Evolutionary conservation across 805 yeast genomes (phyloP), one percentile per base, ranked within the genome.

Genomic region (Yarrowia sp.): DNA sequence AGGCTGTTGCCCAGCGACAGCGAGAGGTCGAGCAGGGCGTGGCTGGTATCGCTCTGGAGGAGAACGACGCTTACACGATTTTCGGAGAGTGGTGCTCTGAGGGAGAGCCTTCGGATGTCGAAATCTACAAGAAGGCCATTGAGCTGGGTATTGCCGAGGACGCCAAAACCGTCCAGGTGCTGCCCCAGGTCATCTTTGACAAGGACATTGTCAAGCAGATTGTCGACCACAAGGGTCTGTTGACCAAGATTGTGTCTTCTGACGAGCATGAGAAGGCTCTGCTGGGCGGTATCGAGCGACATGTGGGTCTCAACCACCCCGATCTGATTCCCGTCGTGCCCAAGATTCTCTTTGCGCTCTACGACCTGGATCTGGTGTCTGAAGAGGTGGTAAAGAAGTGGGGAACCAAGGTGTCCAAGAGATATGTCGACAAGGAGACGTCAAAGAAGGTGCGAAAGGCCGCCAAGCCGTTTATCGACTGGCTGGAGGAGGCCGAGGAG

Each of bases 371-470:
- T 70, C 78, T 95, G 66, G 79, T 90, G 57, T 84, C 90, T 58
- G 99, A 95, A 79, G 97, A 89, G 66, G 89, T 84, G 47, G 83
- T 91, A 60, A 75, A 82, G 71, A 83, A 84, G 55, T 95, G 97
- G 91, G 98, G 97, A 73, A 84, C 93, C 62, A 92, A 86, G 78
- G 92, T 90, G 57, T 89, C 96, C 63, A 92, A 92, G 81, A 92
- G 92, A 77, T 95, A 87, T 73, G 97, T 95, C 67, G 89, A 96
- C 67, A 95, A 93, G 80, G 96, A 91, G 53, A 82, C 86, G 38
- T 88, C 96, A 63, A 93, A 93, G 81, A 93, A 90, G 83, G 96
- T 92, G 61, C 89, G 97, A 78, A 90, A 87, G 78, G 95, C 97
- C 51, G 98, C 98, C 67, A 92, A 92, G 79, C 96, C 98, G 35